Evolutionary conservation across 495 filamentous ascomycete genomes (phyloP).

Genomic region (Podospora australis): DNA sequence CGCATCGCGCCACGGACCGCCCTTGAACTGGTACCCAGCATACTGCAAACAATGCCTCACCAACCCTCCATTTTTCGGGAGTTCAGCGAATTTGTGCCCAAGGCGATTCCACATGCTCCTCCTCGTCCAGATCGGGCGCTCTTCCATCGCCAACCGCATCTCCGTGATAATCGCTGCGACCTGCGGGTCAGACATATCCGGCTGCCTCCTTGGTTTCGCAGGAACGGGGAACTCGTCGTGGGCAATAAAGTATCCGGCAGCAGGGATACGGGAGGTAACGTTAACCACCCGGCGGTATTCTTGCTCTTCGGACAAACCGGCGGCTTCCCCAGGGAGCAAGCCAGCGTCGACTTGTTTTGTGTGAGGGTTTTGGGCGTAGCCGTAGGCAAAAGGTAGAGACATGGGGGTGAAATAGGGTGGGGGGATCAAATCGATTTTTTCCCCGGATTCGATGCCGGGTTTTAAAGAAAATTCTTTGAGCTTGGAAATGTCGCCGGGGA

Average conservation of each 20-base stretch:
- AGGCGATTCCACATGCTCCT: conserved; percentile 67
- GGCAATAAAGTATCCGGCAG: conserved; percentile 56
- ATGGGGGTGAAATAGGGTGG: conserved; percentile 68
- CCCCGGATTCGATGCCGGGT: conserved; percentile 51
- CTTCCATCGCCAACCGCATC: conserved; percentile 54
- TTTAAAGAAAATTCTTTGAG: conserved; percentile 70
- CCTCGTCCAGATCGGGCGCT: conserved; percentile 81
- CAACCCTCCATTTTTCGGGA: conserved; percentile 37
- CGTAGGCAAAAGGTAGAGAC: conserved; percentile 62
- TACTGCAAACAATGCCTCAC: conserved; percentile 65
- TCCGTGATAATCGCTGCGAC: conserved; percentile 54
- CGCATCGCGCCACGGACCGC: conserved; percentile 85
- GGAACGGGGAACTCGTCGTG: conserved; percentile 46
- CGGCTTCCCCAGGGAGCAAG: conserved; percentile 11
- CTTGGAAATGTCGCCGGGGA: conserved; percentile 59
- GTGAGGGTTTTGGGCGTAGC: conserved; percentile 48
- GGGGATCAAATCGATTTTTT: conserved; percentile 65
- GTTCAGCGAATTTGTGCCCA: conserved; percentile 36
- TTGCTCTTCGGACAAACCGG: conserved; percentile 22
- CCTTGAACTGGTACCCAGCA: conserved; percentile 80
- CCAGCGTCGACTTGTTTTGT: conserved; percentile 37
- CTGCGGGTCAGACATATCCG: conserved; percentile 38
- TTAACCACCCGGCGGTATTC: conserved; percentile 32
- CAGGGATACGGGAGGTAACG: conserved; percentile 38
- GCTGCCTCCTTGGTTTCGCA: conserved; percentile 25